Percentiles rank a stretch among this genome's conserved stretches.
phyloP scores from a whole-genome alignment of 179 eudicot species.

The Silene vulgaris region DNA sequence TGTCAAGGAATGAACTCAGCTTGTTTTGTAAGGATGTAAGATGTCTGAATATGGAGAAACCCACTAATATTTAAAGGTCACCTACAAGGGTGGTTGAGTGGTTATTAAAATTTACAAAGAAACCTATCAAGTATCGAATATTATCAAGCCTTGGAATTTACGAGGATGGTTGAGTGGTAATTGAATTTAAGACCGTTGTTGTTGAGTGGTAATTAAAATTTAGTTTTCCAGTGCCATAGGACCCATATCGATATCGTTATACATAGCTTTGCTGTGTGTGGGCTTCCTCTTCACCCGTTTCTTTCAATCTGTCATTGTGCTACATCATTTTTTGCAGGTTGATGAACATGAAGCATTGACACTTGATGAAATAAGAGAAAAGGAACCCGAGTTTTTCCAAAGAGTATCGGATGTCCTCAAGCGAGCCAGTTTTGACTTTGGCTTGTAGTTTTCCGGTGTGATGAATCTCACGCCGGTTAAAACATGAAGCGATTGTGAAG shows the following conservation, averaged over 20 bases:
- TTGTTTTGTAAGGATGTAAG: neutral
- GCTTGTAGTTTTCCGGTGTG: conserved; percentile 28
- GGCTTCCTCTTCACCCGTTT: neutral
- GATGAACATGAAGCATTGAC: conserved; percentile 66
- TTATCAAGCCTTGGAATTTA: too few relatives aligned
- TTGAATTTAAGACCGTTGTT: too few relatives aligned
- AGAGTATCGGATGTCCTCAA: conserved; percentile 60
- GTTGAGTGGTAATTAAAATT: too few relatives aligned
- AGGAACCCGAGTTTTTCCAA: conserved; percentile 66
- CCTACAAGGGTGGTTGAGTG: too few relatives aligned
- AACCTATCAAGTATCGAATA: too few relatives aligned
- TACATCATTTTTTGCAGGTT: conserved; percentile 42
- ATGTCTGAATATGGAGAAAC: neutral
- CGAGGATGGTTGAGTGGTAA: too few relatives aligned
- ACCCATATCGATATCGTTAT: neutral
- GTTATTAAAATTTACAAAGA: too few relatives aligned
- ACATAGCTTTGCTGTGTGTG: neutral
- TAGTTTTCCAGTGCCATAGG: neutral
- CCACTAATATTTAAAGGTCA: too few relatives aligned
- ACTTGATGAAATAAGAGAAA: conserved; percentile 54
- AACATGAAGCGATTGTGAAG: neutral
- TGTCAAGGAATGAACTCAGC: neutral
- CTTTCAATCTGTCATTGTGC: neutral
- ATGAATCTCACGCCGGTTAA: neutral
- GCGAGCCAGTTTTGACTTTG: conserved; percentile 61